Conservation (phyloP, 371 early-diverging fungal genomes). For the Lichtheimia corymbifera region DNA sequence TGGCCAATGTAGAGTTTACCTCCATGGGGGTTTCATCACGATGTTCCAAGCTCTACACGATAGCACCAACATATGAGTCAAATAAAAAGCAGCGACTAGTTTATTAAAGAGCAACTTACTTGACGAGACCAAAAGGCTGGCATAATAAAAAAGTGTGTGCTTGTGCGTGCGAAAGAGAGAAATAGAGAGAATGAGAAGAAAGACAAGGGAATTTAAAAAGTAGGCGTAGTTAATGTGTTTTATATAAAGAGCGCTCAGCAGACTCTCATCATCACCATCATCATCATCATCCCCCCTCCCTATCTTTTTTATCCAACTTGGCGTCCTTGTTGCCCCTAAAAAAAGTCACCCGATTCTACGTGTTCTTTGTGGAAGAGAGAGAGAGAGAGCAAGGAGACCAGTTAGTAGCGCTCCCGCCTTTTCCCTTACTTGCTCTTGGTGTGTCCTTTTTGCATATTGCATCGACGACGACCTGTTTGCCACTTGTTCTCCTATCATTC, state of each 20-base stretch:
- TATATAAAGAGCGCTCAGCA: neutral
- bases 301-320: neutral
- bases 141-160: neutral
- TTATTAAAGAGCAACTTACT: neutral
- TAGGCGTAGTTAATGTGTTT: neutral
- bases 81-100: neutral
- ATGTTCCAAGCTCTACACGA: too few species aligned
- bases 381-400: neutral
- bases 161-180: neutral
- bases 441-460: neutral
- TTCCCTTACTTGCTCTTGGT: neutral
- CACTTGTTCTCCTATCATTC: too few species aligned
- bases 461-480: too few species aligned
- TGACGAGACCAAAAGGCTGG: neutral
- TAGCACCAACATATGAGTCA: too few species aligned
- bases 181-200: neutral
- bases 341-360: neutral
- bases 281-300: too few species aligned
- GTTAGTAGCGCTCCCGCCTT: conserved; percentile 1
- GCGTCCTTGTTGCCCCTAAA: conserved; percentile 1
- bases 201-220: neutral
- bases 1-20: neutral
- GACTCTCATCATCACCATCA: neutral
- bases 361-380: neutral
- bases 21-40: conserved; percentile 5